Conservation (phyloP, 306 rosid species). For the Hippophae tibetana region DNA sequence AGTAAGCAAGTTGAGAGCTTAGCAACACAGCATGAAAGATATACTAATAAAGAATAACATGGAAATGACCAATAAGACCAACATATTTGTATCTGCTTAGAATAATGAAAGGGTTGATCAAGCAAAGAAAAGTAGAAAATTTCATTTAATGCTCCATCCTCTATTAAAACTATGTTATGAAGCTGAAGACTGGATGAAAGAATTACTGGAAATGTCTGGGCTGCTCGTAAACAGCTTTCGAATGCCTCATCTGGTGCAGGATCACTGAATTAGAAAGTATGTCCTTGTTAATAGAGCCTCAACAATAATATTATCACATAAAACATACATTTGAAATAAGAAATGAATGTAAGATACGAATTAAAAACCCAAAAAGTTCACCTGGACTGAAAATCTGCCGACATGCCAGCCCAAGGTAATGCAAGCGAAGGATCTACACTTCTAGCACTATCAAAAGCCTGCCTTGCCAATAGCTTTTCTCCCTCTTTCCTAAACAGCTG, state of each 20-base stretch:
- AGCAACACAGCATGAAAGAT: background rate
- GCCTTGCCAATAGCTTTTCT: slow-evolving; percentile 60
- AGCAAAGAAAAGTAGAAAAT: background rate
- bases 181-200: slow-evolving; percentile 8
- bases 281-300: slow-evolving; percentile 16
- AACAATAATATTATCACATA: background rate
- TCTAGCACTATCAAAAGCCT: slow-evolving; percentile 82
- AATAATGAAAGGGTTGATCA: background rate
- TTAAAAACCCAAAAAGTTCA: slow-evolving; percentile 18
- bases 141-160: background rate
- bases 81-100: background rate
- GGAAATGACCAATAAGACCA: background rate
- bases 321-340: slow-evolving; percentile 5
- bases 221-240: slow-evolving; percentile 87
- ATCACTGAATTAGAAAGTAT: slow-evolving; percentile 32
- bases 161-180: background rate
- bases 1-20: background rate
- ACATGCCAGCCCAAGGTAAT: slow-evolving; percentile 98
- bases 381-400: slow-evolving; percentile 60
- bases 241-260: slow-evolving; percentile 65
- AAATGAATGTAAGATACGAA: background rate
- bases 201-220: slow-evolving; percentile 75
- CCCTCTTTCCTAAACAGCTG: slow-evolving; percentile 64
- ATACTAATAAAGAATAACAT: background rate
- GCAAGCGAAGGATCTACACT: slow-evolving; percentile 91